Evolutionary conservation across 768 basidiomycete species (phyloP).

Genomic region (Coprinopsis strossmayeri): DNA sequence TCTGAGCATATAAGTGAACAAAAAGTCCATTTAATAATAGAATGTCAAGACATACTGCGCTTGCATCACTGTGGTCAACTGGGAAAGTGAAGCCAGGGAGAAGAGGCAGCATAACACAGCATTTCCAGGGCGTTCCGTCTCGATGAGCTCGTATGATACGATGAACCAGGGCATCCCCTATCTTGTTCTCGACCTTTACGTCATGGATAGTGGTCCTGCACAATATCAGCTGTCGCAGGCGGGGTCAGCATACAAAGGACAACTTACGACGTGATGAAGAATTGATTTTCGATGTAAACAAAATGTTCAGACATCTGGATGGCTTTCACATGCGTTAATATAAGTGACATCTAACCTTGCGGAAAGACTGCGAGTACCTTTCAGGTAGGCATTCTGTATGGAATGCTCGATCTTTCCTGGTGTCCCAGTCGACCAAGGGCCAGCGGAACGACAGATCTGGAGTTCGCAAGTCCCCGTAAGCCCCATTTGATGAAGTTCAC

Average conservation of each 20-base stretch:
- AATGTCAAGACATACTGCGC: conserved; percentile 53
- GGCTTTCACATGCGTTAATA: conserved; percentile 37
- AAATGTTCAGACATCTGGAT: conserved; percentile 95
- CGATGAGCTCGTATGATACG: conserved; percentile 85
- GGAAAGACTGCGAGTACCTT: conserved; percentile 43
- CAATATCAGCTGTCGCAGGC: conserved; percentile 6
- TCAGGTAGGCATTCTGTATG: conserved; percentile 90
- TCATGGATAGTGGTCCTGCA: conserved; percentile 77
- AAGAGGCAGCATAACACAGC: conserved; percentile 87
- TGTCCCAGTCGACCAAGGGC: conserved; percentile 96
- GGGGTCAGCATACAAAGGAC: not conserved
- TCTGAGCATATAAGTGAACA: conserved; percentile 31
- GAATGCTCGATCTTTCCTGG: conserved; percentile 80
- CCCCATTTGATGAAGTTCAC: conserved; percentile 71
- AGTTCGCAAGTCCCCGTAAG: conserved; percentile 95
- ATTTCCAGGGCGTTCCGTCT: conserved; percentile 81
- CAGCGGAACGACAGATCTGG: conserved; percentile 92
- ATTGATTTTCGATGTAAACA: conserved; percentile 96
- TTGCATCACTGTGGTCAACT: conserved; percentile 89
- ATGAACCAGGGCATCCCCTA: conserved; percentile 89
- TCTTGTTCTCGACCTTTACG: conserved; percentile 83
- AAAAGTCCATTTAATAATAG: not conserved
- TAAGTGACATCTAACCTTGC: not conserved
- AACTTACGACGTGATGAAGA: conserved; percentile 82
- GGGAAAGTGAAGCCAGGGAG: conserved; percentile 92